Evolutionary conservation across 2,329 filamentous ascomycete species (phyloP).

Genomic region (Orbilia blumenaviensis): DNA sequence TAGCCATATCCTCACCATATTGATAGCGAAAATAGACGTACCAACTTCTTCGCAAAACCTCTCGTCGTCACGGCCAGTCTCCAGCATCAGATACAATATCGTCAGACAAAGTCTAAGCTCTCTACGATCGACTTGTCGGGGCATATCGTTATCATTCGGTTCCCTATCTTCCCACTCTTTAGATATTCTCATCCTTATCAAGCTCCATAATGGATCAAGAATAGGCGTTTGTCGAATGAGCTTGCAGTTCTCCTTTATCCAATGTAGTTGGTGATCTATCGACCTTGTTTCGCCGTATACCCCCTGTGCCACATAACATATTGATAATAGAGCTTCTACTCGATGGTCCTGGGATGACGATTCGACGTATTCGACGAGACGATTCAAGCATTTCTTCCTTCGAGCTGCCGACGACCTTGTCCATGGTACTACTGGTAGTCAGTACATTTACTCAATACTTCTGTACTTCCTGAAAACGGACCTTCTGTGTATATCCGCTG

Average conservation of each 20-base stretch:
- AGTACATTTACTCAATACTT: constrained; percentile 61
- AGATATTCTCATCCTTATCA: constrained; percentile 56
- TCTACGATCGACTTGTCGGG: constrained; percentile 54
- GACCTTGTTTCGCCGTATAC: constrained; percentile 58
- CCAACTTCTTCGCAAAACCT: constrained; percentile 56
- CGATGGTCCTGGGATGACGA: constrained; percentile 61
- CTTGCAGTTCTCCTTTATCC: constrained; percentile 56
- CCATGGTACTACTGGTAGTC: constrained; percentile 73
- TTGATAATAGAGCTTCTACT: constrained; percentile 63
- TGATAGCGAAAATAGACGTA: background rate
- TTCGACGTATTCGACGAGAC: constrained; percentile 60
- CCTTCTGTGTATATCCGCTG: constrained; percentile 61
- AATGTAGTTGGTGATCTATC: constrained; percentile 58
- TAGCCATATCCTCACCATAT: background rate
- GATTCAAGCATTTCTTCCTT: constrained; percentile 62
- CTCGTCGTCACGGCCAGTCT: constrained; percentile 54
- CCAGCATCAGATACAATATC: constrained; percentile 57
- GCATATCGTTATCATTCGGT: constrained; percentile 47
- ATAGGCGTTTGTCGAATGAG: constrained; percentile 55
- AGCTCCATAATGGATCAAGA: constrained; percentile 56
- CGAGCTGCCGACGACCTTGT: constrained; percentile 61
- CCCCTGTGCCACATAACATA: constrained; percentile 63
- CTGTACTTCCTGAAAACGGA: constrained; percentile 73
- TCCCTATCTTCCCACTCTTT: constrained; percentile 56
- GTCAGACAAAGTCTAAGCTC: constrained; percentile 56